Base-by-base conservation (phyloP, 1,284 basidiomycete genomes). In the Malassezia yamatoensis region DNA sequence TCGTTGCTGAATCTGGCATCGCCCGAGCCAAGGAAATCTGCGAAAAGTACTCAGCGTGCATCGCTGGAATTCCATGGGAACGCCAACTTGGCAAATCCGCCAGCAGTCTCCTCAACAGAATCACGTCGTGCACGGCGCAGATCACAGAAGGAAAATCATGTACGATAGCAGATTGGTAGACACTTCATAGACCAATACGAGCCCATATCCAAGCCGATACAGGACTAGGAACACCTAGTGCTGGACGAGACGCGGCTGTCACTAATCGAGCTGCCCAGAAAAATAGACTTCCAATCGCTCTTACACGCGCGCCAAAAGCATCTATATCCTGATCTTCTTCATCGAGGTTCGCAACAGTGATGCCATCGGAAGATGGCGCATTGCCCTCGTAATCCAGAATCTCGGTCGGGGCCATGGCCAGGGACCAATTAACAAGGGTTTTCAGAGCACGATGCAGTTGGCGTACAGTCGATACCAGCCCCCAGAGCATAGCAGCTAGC, bases 1-100 rank as follows among this genome's bases (percentile, higher is more conserved):
- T 58, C 55, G 13, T 37, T 58, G 20, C 12, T 58, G 55, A 44
- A 58, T 21, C 40, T 58, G 8, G 33, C 55, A 18, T 58, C 55
- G 45, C 55, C 55, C 13, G 55, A 58, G 21, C 55, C 55, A 11
- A 38, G 35, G 11, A 21, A 21, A 41, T 7, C 18, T 20, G 15
- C 16, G 41, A 48, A n/a, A 44, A 7, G 16, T 15, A 16, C 16
- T 18, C 15, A 9, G 11, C 8, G 20, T 9, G 49, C 24, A 4
- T n/a, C 18, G 51, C 24, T 45, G 24, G 51, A 24, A 12, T 47
- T 32, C 20, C 37, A 24, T 29, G 15, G 24, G 24, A 40, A 29
- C 24, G 7, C 24, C 24, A 29, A 29, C 7, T 7, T 29, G 24
- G 24, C 24, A 7, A 7, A 29, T 29, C 24, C 24, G 7, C 4